Base-by-base conservation (phyloP, 2,329 filamentous ascomycete genomes). In the Neospermospora avenae region DNA sequence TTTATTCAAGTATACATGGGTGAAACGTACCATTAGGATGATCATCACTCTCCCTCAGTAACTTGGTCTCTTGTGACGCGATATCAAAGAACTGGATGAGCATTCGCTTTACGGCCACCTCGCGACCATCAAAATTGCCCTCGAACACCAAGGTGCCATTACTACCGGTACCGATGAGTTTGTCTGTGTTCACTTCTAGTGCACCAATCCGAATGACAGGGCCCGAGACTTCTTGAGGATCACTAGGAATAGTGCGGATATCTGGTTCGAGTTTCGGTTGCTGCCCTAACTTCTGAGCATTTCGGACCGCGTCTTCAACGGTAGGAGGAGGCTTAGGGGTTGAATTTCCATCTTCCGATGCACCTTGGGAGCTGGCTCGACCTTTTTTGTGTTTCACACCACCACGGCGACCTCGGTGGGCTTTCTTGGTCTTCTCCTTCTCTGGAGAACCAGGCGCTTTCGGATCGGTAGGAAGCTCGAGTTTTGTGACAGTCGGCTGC, bases 101-200 rank as follows among this genome's bases (percentile, higher is more conserved):
- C 91, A 99, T 96, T 35, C 95, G 86, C 79, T 99, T 99, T 51
- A 99, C 91, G 1, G 95, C 95, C 25, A 99, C 93, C 46, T 93
- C 89, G 54, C 93, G 88, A 24, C 92, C 92, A 73, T 96, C 95
- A 73, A 96, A 98, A 57, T 87, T 90, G n/a, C 95, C 95, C 52
- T 91, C 88, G 74, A 95, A 98, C 0, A 99, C 95, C 56, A 96
- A 86, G 0, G 95, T 99, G n/a, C 95, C 95, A 71, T 97, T 96
- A 74, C 93, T 98, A 57, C 95, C 95, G 61, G 91, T 88, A 22
- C 86, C 86, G 31, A 89, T 78, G 64, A 87, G 82, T 67, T 82
- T 78, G 48, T 86, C 81, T 46, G 82, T 81, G 64, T 88, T 81
- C 55, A 88, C 85, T 67, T 86, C 82, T 1, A 89, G 81, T 58